These are phyloP conservation scores for Nannochloris sp. DNA, from an alignment of 139 green algal genomes.

Conservation along the genomic window DNA sequence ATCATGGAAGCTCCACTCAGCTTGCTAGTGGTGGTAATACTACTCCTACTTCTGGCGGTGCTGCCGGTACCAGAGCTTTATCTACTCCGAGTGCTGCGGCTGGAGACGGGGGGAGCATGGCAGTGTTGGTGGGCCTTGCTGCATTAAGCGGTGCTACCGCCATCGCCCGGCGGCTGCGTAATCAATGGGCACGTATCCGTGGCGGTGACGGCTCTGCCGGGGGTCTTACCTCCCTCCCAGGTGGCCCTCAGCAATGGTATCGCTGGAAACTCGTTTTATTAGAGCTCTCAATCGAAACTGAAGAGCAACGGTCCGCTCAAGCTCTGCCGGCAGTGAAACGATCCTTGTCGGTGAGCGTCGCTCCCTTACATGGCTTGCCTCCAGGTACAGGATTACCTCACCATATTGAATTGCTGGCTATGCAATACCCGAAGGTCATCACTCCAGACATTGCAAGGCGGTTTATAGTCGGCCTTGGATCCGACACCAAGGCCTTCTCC, in stretches of 20 bases:
- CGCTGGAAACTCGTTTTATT: neutral
- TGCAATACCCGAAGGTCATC: neutral
- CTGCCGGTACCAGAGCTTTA: too few relatives aligned
- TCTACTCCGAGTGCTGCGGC: too few relatives aligned
- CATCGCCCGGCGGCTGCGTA: neutral
- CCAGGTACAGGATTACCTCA: neutral
- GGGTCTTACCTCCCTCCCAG: neutral
- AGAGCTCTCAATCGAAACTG: neutral
- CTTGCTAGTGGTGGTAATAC: too few relatives aligned
- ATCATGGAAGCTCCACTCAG: too few relatives aligned
- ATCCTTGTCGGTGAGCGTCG: neutral
- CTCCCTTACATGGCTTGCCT: neutral
- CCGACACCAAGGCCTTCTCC: constrained; percentile 1
- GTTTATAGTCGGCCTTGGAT: constrained; percentile 13
- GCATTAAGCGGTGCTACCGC: neutral
- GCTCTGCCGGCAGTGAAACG: neutral
- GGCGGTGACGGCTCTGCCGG: too few relatives aligned
- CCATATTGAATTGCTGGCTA: neutral
- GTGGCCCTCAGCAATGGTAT: neutral
- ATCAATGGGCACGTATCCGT: neutral
- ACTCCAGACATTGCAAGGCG: constrained; percentile 9
- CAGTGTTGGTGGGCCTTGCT: neutral
- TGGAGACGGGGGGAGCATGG: too few relatives aligned
- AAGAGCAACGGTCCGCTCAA: neutral
- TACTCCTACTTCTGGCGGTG: too few relatives aligned